These are phyloP conservation scores for Pseudogymnoascus sp. DNA, from an alignment of 2,329 filamentous ascomycete species.

Conservation along the genomic window DNA sequence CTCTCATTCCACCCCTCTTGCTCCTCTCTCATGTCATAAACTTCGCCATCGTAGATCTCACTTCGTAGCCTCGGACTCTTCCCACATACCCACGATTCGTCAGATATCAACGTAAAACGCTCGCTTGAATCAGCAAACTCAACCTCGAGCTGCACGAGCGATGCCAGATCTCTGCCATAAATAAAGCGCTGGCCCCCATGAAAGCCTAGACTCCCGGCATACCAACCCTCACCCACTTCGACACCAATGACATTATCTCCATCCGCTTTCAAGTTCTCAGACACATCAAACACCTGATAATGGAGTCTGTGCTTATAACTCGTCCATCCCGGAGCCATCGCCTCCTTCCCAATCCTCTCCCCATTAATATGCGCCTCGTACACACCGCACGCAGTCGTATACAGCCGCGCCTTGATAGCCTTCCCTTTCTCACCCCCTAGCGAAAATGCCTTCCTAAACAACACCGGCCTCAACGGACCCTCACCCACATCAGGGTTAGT, in stretches of 20 bases:
- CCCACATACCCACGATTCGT: slow-evolving; percentile 20
- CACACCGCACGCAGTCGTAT: slow-evolving; percentile 28
- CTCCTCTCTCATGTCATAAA: slow-evolving; percentile 12
- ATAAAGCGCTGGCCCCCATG: slow-evolving; percentile 27
- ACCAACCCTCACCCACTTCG: slow-evolving; percentile 44
- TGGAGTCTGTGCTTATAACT: slow-evolving; percentile 15
- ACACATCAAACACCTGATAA: slow-evolving; percentile 15
- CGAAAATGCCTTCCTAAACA: slow-evolving; percentile 26
- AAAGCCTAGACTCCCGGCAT: slow-evolving; percentile 30
- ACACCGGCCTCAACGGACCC: slow-evolving; percentile 23
- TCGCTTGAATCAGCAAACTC: slow-evolving; percentile 12
- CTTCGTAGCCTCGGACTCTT: slow-evolving; percentile 7
- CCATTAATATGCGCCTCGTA: slow-evolving; percentile 30
- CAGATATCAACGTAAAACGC: slow-evolving; percentile 15
- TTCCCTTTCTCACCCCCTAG: slow-evolving; percentile 1
- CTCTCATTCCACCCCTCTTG: background rate
- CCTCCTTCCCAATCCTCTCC: slow-evolving; percentile 19
- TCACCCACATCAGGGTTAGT: slow-evolving; percentile 9
- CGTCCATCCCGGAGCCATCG: slow-evolving; percentile 33
- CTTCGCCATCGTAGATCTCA: slow-evolving; percentile 45
- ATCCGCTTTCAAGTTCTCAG: background rate
- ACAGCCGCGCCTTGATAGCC: slow-evolving; percentile 21
- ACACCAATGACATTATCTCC: slow-evolving; percentile 34
- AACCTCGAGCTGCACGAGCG: slow-evolving; percentile 27
- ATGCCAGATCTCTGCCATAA: slow-evolving; percentile 31